Percentiles rank a stretch among this genome's conserved stretches.
phyloP scores from a whole-genome alignment of 2,329 filamentous ascomycete species.

The Teratosphaeria destructans region DNA sequence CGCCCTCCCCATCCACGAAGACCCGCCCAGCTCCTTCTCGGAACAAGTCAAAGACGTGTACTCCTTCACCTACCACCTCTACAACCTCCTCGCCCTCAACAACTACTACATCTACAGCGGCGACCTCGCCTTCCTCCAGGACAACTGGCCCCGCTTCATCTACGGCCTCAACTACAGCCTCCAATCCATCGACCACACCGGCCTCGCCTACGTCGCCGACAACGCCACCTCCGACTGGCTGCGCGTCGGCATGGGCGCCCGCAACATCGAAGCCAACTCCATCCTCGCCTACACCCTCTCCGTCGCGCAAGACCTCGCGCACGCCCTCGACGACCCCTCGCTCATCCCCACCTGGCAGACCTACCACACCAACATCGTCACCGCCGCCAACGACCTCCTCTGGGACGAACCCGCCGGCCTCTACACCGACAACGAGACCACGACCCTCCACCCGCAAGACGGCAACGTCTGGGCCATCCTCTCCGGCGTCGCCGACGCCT shows the following conservation, averaged over 20 bases:
- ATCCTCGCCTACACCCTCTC: constrained; percentile 39
- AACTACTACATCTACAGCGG: constrained; percentile 32
- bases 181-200: constrained; percentile 9
- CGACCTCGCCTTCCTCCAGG: constrained; percentile 28
- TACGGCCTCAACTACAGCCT: constrained; percentile 28
- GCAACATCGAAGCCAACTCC: constrained; percentile 37
- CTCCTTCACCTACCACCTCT: constrained; percentile 19
- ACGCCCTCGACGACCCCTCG: constrained; percentile 32
- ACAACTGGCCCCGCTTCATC: constrained; percentile 34
- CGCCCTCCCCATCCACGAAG: constrained; percentile 32
- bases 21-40: constrained; percentile 26
- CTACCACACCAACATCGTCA: constrained; percentile 36
- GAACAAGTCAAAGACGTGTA: constrained; percentile 22
- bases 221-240: constrained; percentile 33
- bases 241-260: constrained; percentile 38
- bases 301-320: constrained; percentile 43
- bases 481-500: constrained; percentile 26
- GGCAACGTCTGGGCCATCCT: constrained; percentile 35
- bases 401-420: constrained; percentile 21
- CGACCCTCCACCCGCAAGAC: constrained; percentile 39
- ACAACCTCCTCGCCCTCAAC: constrained; percentile 35
- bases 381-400: constrained; percentile 39
- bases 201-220: constrained; percentile 35
- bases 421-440: constrained; percentile 25
- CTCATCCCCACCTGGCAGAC: constrained; percentile 23